Evolutionary conservation across 306 rosid species (phyloP), one percentile per base, ranked within the genome.

Genomic region (Macrotyloma uniflorum): DNA sequence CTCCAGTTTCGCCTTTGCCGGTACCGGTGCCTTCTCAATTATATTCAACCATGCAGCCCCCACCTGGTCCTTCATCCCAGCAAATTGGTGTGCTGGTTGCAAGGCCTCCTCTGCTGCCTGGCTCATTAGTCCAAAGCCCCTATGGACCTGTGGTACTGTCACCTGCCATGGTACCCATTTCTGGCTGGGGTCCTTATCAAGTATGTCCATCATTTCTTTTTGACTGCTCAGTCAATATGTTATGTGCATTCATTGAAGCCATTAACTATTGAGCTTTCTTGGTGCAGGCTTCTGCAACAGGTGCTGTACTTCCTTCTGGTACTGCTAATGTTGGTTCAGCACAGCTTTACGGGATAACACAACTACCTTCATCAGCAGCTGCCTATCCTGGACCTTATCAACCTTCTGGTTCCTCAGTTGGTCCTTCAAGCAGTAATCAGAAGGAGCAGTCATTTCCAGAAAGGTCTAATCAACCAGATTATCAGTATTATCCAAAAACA

Each of bases 391-490:
- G 91, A 88, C 77, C 83, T 18, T 90, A 85, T 84, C 98, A 89
- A 28, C 79, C 90, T 80, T 58, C 84, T 45, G 90, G 90, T 70
- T 85, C 91, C 67, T 74, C 86, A 26, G 75, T 75, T 83, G 97
- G 91, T 72, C 90, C 88, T 68, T 86, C 93, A 74, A 73, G 86
- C 66, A 64, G 87, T 74, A 86, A 83, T 86, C 97, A 80, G 85
- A 90, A 80, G 80, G 97, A 96, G 79, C 89, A 83, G 32, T 57
- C 89, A 63, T 88, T 85, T 79, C 97, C 96, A 10, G 96, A 91
- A n/a, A 90, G 97, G 82, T 97, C 97, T 42, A 96, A 92, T 35
- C 97, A 93, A 75, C 91, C 84, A 81, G 98, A 93, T 47, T 93
- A 96, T 70, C 98, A 85, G 82, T 86, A 91, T 84, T 93, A 87